Percentiles rank a stretch among this genome's conserved stretches.
These are phyloP conservation scores for Serendipita sp. DNA, from an alignment of 1,284 basidiomycete species.

Conservation along the genomic window DNA sequence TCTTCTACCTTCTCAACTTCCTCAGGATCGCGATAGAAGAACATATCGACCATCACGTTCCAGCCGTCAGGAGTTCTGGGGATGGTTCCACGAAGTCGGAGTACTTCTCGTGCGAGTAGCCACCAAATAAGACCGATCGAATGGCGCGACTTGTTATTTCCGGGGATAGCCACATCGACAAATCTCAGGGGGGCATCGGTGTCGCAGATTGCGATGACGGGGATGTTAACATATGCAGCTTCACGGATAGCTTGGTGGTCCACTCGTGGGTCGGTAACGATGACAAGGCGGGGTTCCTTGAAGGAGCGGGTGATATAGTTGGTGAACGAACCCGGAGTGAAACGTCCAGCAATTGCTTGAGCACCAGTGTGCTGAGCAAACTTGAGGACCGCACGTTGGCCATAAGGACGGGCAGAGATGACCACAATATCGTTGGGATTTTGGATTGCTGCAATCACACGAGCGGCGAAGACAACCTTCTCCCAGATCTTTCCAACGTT, in stretches of 20 bases:
- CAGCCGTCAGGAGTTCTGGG: conserved; percentile 83
- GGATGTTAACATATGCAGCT: conserved; percentile 99
- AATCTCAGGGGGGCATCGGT: conserved; percentile 95
- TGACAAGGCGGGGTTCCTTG: conserved; percentile 97
- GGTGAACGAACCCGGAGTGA: conserved; percentile 97
- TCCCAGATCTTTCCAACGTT: conserved; percentile 99
- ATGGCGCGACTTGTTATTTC: conserved; percentile 98
- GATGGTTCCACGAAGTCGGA: conserved; percentile 87
- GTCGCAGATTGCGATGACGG: conserved; percentile 97
- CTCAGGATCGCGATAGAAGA: conserved; percentile 99
- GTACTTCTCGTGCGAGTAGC: conserved; percentile 94
- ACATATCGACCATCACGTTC: conserved; percentile 99
- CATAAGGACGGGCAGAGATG: conserved; percentile 95
- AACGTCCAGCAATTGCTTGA: conserved; percentile 95
- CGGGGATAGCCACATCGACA: conserved; percentile 96
- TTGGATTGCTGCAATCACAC: conserved; percentile 88
- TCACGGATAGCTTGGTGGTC: conserved; percentile 99
- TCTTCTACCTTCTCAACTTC: conserved; percentile 95
- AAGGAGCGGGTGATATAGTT: conserved; percentile 99
- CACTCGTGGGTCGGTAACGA: conserved; percentile 97
- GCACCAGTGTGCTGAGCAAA: conserved; percentile 96
- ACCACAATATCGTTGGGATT: conserved; percentile 97
- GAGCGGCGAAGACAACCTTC: conserved; percentile 91
- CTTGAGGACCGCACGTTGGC: conserved; percentile 98
- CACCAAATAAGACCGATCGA: conserved; percentile 98